Conservation (phyloP, 1,139 yeast genomes). For the Diutina catenulata region DNA sequence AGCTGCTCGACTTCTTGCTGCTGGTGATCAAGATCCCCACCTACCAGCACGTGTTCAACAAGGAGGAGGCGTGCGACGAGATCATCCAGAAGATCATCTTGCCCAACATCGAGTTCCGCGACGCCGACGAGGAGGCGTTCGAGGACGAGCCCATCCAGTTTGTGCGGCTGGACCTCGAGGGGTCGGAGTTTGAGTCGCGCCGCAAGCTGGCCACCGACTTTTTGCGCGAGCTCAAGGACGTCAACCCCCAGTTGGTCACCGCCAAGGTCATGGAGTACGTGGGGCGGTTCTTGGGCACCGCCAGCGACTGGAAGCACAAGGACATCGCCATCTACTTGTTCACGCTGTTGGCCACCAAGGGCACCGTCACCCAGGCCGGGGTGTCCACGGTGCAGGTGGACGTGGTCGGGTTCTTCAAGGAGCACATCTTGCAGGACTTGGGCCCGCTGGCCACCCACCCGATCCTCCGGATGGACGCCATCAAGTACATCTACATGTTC, state of each 20-base stretch:
- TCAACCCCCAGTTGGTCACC: conserved; percentile 66
- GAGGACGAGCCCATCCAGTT: conserved; percentile 96
- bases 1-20: conserved; percentile 70
- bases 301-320: conserved; percentile 62
- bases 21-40: conserved; percentile 65
- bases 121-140: conserved; percentile 80
- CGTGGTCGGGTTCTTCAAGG: conserved; percentile 74
- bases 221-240: conserved; percentile 73
- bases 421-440: conserved; percentile 74
- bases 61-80: conserved; percentile 58
- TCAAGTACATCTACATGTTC: conserved; percentile 79
- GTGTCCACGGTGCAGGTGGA: conserved; percentile 76
- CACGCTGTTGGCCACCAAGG: conserved; percentile 84
- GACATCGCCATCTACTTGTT: conserved; percentile 82
- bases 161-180: conserved; percentile 88
- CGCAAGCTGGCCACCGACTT: conserved; percentile 88
- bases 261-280: conserved; percentile 70
- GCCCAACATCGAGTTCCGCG: conserved; percentile 79
- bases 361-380: conserved; percentile 74
- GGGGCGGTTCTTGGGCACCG: conserved; percentile 47
- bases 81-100: conserved; percentile 74
- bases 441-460: conserved; percentile 33
- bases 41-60: conserved; percentile 50
- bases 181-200: conserved; percentile 87
- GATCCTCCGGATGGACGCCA: conserved; percentile 82